A percentile compares a stretch with the other conserved stretches of the same genome.
These are phyloP conservation scores for Chaetothyriales sp. DNA, from an alignment of 2,329 filamentous ascomycete species.

Conservation along the genomic window DNA sequence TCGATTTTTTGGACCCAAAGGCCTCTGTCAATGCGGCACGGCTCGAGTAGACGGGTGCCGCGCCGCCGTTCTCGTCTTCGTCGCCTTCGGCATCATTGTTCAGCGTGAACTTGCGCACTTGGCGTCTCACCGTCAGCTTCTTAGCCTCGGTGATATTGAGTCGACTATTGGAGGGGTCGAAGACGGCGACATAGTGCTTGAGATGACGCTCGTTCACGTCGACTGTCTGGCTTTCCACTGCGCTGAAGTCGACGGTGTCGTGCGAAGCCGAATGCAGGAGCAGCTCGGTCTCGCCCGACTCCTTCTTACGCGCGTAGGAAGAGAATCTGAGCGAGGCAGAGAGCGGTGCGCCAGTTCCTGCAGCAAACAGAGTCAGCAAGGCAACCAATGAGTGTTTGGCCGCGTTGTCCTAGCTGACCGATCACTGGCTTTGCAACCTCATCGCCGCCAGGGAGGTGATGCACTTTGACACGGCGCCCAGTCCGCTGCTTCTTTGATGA, in stretches of 20 bases:
- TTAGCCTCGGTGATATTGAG: constrained; percentile 43
- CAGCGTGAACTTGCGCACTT: constrained; percentile 23
- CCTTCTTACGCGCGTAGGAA: constrained; percentile 11
- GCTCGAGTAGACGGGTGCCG: constrained; percentile 20
- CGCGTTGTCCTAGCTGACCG: constrained; percentile 8
- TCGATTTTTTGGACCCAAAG: constrained; percentile 38
- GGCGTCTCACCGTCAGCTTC: constrained; percentile 42
- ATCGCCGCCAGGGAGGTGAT: constrained; percentile 8
- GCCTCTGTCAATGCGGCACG: constrained; percentile 32
- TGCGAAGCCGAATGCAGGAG: constrained; percentile 50
- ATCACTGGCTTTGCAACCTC: constrained; percentile 15
- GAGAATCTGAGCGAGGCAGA: constrained; percentile 3
- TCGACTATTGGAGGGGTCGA: constrained; percentile 39
- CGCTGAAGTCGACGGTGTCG: constrained; percentile 46
- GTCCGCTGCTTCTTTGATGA: constrained; percentile 15
- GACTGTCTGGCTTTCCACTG: constrained; percentile 30
- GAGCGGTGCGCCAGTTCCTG: constrained; percentile 12
- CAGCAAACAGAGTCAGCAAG: background rate
- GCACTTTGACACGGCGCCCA: constrained; percentile 9
- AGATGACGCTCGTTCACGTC: constrained; percentile 39
- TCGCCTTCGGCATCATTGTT: constrained; percentile 11
- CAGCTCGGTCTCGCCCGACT: constrained; percentile 29
- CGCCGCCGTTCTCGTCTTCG: constrained; percentile 15
- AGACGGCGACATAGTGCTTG: constrained; percentile 49
- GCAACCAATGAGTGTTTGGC: background rate